These are phyloP conservation scores for Wickerhamiella spandovensis DNA, from an alignment of 805 yeast genomes.

Conservation along the genomic window DNA sequence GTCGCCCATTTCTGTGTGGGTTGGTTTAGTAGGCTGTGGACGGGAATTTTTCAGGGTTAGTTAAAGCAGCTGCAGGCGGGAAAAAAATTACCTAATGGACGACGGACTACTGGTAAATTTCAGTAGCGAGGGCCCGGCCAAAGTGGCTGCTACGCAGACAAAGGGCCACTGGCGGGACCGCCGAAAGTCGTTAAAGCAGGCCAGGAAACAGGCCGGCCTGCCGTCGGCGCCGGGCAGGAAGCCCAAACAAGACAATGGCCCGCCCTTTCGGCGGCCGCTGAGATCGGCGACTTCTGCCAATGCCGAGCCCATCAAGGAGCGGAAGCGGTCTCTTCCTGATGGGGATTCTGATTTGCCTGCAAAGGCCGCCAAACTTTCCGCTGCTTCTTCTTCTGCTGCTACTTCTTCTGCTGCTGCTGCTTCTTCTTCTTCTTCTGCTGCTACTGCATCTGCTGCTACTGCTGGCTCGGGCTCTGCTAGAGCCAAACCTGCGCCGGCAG, in stretches of 20 bases:
- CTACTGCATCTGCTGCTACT: no score
- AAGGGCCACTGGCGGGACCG: slow-evolving; percentile 28
- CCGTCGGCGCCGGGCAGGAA: not conserved
- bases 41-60: not conserved
- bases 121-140: slow-evolving; percentile 30
- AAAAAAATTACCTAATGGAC: slow-evolving; percentile 16
- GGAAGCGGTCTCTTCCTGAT: not conserved
- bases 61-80: not conserved
- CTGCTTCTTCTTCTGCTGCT: no score
- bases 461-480: not conserved
- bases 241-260: not conserved
- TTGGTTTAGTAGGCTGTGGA: not conserved
- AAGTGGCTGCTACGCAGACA: slow-evolving; percentile 15
- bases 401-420: no score
- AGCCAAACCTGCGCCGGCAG: not conserved
- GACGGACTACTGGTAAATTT: slow-evolving; percentile 72
- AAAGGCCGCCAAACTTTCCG: no score
- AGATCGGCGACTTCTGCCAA: not conserved
- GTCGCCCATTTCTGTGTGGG: not conserved
- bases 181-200: slow-evolving; percentile 8
- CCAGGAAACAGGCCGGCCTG: slow-evolving; percentile 31
- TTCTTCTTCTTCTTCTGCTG: no score
- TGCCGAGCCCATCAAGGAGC: not conserved
- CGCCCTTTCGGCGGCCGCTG: not conserved
- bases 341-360: not conserved